Percentiles rank a stretch among this genome's conserved stretches.
phyloP scores from a whole-genome alignment of 805 yeast genomes.

The Torulaspora delbrueckii region DNA sequence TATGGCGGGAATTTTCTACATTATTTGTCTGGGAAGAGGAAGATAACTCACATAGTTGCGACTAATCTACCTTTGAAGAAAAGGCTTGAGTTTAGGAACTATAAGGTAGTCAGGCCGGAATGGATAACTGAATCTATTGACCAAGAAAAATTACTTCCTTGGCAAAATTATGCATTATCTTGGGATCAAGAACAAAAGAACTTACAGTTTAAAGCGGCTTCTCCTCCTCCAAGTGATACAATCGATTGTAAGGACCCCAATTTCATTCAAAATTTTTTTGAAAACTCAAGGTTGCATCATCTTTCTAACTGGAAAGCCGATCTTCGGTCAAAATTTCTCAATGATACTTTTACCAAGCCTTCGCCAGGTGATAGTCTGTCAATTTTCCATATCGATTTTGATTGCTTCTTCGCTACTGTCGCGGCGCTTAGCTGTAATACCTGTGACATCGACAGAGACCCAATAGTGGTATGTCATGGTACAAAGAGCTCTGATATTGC shows the following conservation, averaged over 20 bases:
- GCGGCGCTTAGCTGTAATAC: constrained; percentile 54
- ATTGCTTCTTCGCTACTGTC: constrained; percentile 88
- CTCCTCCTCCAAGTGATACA: constrained; percentile 16
- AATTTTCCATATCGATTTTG: constrained; percentile 84
- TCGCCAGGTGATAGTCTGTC: constrained; percentile 16
- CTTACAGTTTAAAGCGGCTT: constrained; percentile 24
- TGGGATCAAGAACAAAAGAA: constrained; percentile 52
- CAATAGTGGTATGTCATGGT: constrained; percentile 59
- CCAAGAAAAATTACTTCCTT: constrained; percentile 46
- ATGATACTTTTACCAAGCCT: constrained; percentile 38
- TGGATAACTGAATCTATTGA: constrained; percentile 73
- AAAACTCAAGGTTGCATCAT: constrained; percentile 82
- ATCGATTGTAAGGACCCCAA: constrained; percentile 72
- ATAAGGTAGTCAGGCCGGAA: constrained; percentile 71
- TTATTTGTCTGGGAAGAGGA: constrained; percentile 61
- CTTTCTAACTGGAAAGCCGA: constrained; percentile 82
- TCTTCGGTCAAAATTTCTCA: constrained; percentile 55
- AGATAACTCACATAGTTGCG: constrained; percentile 82
- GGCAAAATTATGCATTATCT: constrained; percentile 64
- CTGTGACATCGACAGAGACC: constrained; percentile 41
- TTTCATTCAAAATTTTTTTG: constrained; percentile 66
- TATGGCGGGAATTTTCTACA: constrained; percentile 79
- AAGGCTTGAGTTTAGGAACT: constrained; percentile 55
- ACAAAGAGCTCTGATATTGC: constrained; percentile 65
- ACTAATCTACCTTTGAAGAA: constrained; percentile 74